These are phyloP conservation scores for Rhizopogon roseolus DNA, from an alignment of 768 basidiomycete genomes.

Conservation along the genomic window DNA sequence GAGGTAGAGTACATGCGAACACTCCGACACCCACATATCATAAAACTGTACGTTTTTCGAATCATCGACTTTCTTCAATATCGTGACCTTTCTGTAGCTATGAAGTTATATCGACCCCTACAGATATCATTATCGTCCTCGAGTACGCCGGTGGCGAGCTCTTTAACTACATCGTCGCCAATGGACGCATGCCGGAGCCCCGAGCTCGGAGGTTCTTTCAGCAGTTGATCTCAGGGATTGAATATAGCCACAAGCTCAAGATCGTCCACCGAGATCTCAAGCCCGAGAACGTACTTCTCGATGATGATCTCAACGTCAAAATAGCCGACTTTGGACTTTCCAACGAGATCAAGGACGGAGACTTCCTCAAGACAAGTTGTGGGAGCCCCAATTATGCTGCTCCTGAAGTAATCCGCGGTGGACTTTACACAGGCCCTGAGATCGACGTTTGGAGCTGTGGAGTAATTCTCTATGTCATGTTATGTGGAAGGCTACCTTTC, in stretches of 20 bases:
- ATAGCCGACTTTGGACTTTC: constrained; percentile 99
- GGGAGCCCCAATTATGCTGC: constrained; percentile 99
- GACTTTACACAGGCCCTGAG: constrained; percentile 94
- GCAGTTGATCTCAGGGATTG: constrained; percentile 95
- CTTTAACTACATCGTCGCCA: constrained; percentile 96
- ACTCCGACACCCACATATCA: constrained; percentile 92
- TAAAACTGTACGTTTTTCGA: constrained; percentile 73
- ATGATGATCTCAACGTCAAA: constrained; percentile 86
- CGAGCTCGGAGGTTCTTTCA: constrained; percentile 95
- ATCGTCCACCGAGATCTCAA: constrained; percentile 98
- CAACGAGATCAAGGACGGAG: constrained; percentile 94
- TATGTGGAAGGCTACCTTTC: constrained; percentile 92
- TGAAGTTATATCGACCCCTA: constrained; percentile 88
- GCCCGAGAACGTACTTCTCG: constrained; percentile 90
- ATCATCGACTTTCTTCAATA: not conserved
- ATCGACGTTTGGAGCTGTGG: constrained; percentile 99
- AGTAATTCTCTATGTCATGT: constrained; percentile 98
- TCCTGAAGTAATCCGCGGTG: constrained; percentile 94
- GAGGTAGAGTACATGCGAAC: constrained; percentile 98
- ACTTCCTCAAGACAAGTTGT: constrained; percentile 95
- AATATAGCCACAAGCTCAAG: constrained; percentile 93
- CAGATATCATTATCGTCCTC: constrained; percentile 97
- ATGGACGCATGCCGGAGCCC: constrained; percentile 85
- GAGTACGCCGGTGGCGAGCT: constrained; percentile 96
- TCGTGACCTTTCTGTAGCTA: constrained; percentile 41